Conservation (phyloP, 768 basidiomycete genomes). For the Tephrocybe sp. region DNA sequence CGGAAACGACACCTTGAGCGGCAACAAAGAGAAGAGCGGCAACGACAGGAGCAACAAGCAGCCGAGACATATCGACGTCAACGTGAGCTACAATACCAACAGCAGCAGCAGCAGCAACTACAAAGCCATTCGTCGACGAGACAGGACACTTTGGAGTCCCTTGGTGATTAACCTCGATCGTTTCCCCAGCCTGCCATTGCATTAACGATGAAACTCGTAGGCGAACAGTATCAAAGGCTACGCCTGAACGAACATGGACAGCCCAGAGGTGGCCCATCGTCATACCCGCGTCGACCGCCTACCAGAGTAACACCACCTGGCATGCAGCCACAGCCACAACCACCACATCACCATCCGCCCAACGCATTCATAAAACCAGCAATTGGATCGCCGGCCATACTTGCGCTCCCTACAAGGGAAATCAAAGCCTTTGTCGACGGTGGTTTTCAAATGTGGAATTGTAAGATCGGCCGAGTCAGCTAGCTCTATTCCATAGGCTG, state of each 20-base stretch:
- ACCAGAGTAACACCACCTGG: no score
- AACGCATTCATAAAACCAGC: no score
- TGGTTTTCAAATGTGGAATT: no score
- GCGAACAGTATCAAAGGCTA: not conserved
- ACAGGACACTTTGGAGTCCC: not conserved
- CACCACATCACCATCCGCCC: no score
- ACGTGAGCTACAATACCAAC: no score
- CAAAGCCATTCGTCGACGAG: not conserved
- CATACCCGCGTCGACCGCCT: no score
- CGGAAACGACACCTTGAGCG: not conserved
- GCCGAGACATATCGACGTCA: no score
- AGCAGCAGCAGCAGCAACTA: not conserved
- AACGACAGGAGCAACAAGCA: not conserved
- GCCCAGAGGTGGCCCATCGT: not conserved
- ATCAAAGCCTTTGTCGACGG: no score
- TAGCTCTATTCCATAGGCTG: not conserved
- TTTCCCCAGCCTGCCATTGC: not conserved
- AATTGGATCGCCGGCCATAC: no score
- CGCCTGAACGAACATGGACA: not conserved
- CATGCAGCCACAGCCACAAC: no score
- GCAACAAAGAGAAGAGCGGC: not conserved
- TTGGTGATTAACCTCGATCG: no score
- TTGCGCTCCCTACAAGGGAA: no score
- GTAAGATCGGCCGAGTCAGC: not conserved
- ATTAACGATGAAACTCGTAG: not conserved